Conservation (phyloP, 805 yeast genomes). For the Ogataea allantospora region DNA sequence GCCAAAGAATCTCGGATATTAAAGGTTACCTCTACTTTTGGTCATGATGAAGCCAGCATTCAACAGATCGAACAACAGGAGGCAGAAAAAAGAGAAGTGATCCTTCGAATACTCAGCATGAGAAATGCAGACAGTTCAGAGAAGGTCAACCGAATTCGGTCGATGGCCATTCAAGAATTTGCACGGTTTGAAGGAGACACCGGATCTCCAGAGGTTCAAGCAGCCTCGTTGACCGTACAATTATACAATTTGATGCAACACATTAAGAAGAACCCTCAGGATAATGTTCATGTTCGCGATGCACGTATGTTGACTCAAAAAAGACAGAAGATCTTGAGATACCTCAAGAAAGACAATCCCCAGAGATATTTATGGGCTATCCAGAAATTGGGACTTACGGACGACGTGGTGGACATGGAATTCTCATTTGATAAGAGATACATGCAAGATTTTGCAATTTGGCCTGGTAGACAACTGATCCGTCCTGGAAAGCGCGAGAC, state of each 20-base stretch:
- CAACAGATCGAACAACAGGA: constrained; percentile 33
- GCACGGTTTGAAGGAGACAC: constrained; percentile 85
- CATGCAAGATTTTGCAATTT: constrained; percentile 73
- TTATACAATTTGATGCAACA: constrained; percentile 79
- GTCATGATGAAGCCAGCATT: constrained; percentile 22
- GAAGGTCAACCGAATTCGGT: constrained; percentile 53
- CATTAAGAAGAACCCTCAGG: constrained; percentile 67
- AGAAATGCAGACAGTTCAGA: constrained; percentile 66
- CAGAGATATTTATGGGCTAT: constrained; percentile 82
- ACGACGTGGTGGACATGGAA: constrained; percentile 72
- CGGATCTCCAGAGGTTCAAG: constrained; percentile 94
- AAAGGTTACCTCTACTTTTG: constrained; percentile 26
- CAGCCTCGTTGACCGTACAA: constrained; percentile 81
- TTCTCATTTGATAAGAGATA: constrained; percentile 77
- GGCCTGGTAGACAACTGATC: constrained; percentile 70
- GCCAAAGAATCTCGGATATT: constrained; percentile 63
- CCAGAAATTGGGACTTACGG: constrained; percentile 83
- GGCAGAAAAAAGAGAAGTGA: constrained; percentile 63
- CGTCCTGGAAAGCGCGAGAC: constrained; percentile 51
- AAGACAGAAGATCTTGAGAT: constrained; percentile 79
- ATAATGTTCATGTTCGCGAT: constrained; percentile 62
- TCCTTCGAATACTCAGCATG: constrained; percentile 69
- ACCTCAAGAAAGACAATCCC: constrained; percentile 77
- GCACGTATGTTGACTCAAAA: constrained; percentile 85
- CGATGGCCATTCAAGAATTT: constrained; percentile 75